A percentile compares a stretch with the other conserved stretches of the same genome.
phyloP scores from a whole-genome alignment of 495 filamentous ascomycete genomes.

The Monascus purpureus region DNA sequence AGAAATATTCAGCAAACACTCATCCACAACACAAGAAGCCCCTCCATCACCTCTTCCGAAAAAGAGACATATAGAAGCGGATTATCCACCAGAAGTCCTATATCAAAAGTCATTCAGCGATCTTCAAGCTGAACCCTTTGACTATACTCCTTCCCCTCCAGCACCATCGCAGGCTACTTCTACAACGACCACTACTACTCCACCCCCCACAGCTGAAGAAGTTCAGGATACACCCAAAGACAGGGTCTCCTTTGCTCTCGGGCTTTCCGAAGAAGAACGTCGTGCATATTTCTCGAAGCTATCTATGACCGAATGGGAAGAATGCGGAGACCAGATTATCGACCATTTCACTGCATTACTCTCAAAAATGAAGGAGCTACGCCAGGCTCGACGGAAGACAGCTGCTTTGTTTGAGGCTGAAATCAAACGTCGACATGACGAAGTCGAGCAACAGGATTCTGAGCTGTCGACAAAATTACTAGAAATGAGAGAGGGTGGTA shows the following conservation, averaged over 20 bases:
- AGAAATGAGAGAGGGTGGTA: slow-evolving; percentile 30
- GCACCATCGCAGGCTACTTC: slow-evolving; percentile 4
- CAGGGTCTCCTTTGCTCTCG: slow-evolving; percentile 16
- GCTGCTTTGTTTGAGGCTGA: slow-evolving; percentile 57
- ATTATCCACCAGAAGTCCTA: slow-evolving; percentile 29
- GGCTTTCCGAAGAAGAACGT: slow-evolving; percentile 30
- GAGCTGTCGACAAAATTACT: slow-evolving; percentile 26
- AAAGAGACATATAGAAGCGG: slow-evolving; percentile 24
- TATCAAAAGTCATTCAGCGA: slow-evolving; percentile 28
- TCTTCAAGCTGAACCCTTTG: slow-evolving; percentile 32
- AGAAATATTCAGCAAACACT: slow-evolving; percentile 19
- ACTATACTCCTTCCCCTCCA: slow-evolving; percentile 17
- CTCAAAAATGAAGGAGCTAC: slow-evolving; percentile 44
- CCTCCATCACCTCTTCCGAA: slow-evolving; percentile 14
- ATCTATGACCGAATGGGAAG: slow-evolving; percentile 63
- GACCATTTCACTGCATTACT: slow-evolving; percentile 52
- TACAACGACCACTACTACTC: slow-evolving; percentile 4
- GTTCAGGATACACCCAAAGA: slow-evolving; percentile 7
- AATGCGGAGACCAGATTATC: slow-evolving; percentile 67
- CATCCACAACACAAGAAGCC: slow-evolving; percentile 2
- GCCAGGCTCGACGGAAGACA: slow-evolving; percentile 50
- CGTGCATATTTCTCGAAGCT: slow-evolving; percentile 49
- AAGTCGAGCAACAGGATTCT: slow-evolving; percentile 19
- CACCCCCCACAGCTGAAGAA: not conserved
- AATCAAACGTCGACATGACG: slow-evolving; percentile 35